Base-by-base conservation (phyloP, 116 monocot genomes). In the Posidonia oceanica region DNA sequence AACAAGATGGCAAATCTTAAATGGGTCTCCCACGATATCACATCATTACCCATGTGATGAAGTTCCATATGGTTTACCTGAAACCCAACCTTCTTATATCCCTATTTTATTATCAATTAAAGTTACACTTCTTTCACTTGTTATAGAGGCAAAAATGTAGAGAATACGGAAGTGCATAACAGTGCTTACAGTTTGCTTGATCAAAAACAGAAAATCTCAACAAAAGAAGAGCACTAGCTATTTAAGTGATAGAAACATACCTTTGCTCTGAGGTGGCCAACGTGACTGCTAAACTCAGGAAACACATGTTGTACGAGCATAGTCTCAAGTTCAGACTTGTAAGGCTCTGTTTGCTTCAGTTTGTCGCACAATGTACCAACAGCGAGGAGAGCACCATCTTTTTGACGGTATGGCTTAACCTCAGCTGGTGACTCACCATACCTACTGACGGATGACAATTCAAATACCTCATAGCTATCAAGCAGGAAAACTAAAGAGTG, bases 381-480 rank as follows among this genome's bases (percentile, higher is more conserved):
- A 36, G 93, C 99, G 75, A 99, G 93, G 75, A 99, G 90, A 78
- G 99, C 99, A 68, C 99, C 99, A 86, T 99, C 93, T 72, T 99
- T 99, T 61, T 99, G 88, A 18, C 90, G 89, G 76, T 84, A 99
- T 59, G 93, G 81, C 77, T 93, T 99, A 64, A 76, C 64, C 20
- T 90, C 99, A 39, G 66, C 17, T 38, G 86, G 63, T 79, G 88
- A 74, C 74, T 93, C 93, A 78, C 83, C 81, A 72, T 99, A 99
- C 76, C 99, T 99, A 64, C 2, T 42, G 4, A 71, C 18, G 18
- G 7, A 79, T 48, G 48, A 57, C 68, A 68, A 52, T 68, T 39
- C n/a, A 70, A 17, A 39, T 57, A 57, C 18, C 55, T 39, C 4
- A 56, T 37, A 55, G 13, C 36, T 14, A 54, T 29, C 20, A 68